Base-by-base conservation (phyloP, 2,329 filamentous ascomycete genomes). In the Xylaria sp. region DNA sequence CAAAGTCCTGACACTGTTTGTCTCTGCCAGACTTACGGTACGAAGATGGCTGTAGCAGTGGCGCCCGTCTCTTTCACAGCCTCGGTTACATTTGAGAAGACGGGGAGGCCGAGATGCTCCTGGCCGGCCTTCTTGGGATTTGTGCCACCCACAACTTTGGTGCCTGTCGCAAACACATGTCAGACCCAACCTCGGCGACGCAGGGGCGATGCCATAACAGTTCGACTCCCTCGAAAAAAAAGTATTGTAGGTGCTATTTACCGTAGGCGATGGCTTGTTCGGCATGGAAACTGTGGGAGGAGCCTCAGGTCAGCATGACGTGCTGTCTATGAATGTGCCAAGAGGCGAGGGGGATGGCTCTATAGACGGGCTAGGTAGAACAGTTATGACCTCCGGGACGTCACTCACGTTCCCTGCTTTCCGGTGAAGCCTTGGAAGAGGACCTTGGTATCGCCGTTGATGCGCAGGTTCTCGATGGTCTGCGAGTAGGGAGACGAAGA, bases 41-140 rank as follows among this genome's bases (percentile, higher is more conserved):
- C 94, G 83, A 98, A 98, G 85, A 98, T 94, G 76, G 94, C 94
- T 62, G 94, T 97, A 74, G 96, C 95, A 74, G 89, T 94, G 73
- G 96, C 95, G 79, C 94, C 93, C 61, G 94, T 97, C 84, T 94
- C 85, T 87, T 94, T 96, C 74, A 97, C 90, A 73, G 93, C 96
- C 65, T 99, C 94, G 76, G 85, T 84, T 76, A 99, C 96, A 77
- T 89, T 95, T 78, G 90, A 92, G 84, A 98, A 99, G 79, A 99
- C 96, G 69, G 96, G 96, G 76, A 92, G 92, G 81, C 90, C 94
- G 72, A 99, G 90, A 84, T 99, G 96, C 81, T 90, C 91, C 78
- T 89, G 85, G 80, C 96, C 96, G 75, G 96, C 96, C 88, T 99
- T 99, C 89, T 97, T 98, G 81, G 96, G 96, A 87, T 98, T 98